These are phyloP conservation scores for Yamadazyma dushanensis DNA, from an alignment of 1,139 yeast genomes.

Conservation along the genomic window DNA sequence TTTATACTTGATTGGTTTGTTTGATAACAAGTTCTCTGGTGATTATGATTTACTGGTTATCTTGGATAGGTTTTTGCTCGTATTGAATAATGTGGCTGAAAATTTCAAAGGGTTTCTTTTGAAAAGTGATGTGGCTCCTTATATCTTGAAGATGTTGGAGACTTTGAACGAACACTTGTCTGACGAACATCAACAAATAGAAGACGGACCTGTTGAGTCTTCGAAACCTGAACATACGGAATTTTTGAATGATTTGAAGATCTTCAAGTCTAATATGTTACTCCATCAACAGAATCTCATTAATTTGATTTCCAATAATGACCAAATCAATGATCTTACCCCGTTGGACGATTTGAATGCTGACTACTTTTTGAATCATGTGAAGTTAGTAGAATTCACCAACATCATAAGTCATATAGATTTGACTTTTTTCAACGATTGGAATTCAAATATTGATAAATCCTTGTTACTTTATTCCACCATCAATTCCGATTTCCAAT, in stretches of 20 bases:
- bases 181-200: not conserved
- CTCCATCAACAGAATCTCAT: conserved; percentile 37
- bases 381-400: conserved; percentile 53
- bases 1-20: conserved; percentile 23
- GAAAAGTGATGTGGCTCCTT: conserved; percentile 42
- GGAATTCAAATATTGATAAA: conserved; percentile 72
- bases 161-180: conserved; percentile 17
- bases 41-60: conserved; percentile 24
- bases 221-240: not conserved
- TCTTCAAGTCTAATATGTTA: conserved; percentile 35
- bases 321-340: conserved; percentile 15
- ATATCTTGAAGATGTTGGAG: conserved; percentile 36
- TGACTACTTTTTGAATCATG: conserved; percentile 36
- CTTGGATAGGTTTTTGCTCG: conserved; percentile 41
- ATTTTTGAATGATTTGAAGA: conserved; percentile 9
- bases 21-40: conserved; percentile 24
- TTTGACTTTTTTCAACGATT: conserved; percentile 52
- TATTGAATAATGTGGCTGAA: conserved; percentile 32
- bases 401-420: conserved; percentile 58
- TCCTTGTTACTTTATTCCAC: conserved; percentile 38
- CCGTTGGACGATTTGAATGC: conserved; percentile 38
- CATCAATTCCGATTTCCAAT: conserved; percentile 18
- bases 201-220: not conserved
- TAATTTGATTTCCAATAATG: conserved; percentile 24
- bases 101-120: conserved; percentile 42